Percentiles rank a stretch among this genome's conserved stretches.
Evolutionary conservation across 352 stramenopile species (phyloP).

Genomic region (Poterioochromonas sp.): DNA sequence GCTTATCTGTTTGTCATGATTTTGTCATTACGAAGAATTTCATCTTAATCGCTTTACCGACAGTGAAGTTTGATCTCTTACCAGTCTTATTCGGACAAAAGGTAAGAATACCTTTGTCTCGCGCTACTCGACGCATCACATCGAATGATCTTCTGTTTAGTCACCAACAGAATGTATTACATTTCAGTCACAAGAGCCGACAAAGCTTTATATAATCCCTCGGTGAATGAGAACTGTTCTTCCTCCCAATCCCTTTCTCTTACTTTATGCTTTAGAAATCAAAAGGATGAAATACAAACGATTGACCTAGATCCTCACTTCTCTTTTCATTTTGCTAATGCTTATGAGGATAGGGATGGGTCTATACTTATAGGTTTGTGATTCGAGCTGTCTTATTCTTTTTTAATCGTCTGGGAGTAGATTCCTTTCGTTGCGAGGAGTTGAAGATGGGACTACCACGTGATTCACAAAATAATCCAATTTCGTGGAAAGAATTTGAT

Average conservation of each 20-base stretch:
- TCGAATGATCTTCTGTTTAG: neutral
- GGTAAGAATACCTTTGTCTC: neutral
- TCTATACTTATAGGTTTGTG: neutral
- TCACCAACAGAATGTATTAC: conserved; percentile 28
- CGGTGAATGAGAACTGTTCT: neutral
- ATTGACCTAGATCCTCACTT: conserved; percentile 32
- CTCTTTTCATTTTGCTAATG: conserved; percentile 36
- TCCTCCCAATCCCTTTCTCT: neutral
- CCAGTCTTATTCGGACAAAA: conserved; percentile 35
- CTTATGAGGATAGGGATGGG: conserved; percentile 22
- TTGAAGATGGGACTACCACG: neutral
- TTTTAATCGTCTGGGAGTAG: neutral
- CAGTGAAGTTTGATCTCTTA: conserved; percentile 32
- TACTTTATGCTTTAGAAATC: neutral
- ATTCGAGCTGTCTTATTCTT: neutral
- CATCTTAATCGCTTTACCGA: conserved; percentile 16
- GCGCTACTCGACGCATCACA: neutral
- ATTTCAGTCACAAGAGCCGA: conserved; percentile 28
- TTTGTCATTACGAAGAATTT: conserved; percentile 38
- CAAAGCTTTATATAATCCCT: conserved; percentile 32
- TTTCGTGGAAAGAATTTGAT: neutral
- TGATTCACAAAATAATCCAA: neutral
- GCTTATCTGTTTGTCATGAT: conserved; percentile 38
- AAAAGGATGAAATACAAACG: neutral
- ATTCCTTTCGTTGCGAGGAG: neutral